phyloP scores from a whole-genome alignment of 768 basidiomycete genomes.

The Termitomyces bulborhizus region DNA sequence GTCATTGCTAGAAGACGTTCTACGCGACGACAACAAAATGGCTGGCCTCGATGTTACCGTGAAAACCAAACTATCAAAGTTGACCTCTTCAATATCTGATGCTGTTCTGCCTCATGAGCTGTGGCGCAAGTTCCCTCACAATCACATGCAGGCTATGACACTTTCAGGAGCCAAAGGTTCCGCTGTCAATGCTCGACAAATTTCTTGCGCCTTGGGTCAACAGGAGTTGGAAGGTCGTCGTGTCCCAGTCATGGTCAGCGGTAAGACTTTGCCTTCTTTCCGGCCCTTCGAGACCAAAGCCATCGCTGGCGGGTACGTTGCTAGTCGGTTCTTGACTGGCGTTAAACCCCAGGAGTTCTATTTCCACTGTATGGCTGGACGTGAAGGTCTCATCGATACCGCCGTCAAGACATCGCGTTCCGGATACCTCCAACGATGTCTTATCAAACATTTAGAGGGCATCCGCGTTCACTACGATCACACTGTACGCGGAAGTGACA shows the following conservation, averaged over 20 bases:
- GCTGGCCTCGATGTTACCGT: conserved; percentile 92
- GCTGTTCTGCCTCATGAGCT: conserved; percentile 81
- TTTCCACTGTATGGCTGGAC: conserved; percentile 99
- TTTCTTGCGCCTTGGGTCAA: conserved; percentile 96
- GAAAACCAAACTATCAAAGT: conserved; percentile 77
- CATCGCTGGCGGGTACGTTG: conserved; percentile 96
- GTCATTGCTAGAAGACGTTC: conserved; percentile 79
- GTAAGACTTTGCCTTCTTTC: conserved; percentile 97
- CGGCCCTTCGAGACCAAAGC: conserved; percentile 96
- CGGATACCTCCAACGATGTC: conserved; percentile 94
- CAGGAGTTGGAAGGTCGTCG: conserved; percentile 98
- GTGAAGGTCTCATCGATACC: conserved; percentile 98
- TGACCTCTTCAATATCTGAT: conserved; percentile 88
- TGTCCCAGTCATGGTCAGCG: conserved; percentile 98
- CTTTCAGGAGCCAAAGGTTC: conserved; percentile 97
- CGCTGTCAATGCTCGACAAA: conserved; percentile 94
- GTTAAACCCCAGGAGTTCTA: conserved; percentile 99
- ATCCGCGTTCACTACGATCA: conserved; percentile 96
- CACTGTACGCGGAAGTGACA: conserved; percentile 93
- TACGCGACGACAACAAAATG: conserved; percentile 96
- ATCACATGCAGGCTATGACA: conserved; percentile 99
- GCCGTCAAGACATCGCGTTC: conserved; percentile 99
- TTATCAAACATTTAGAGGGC: conserved; percentile 98
- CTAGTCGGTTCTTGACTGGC: conserved; percentile 97
- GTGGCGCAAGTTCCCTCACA: conserved; percentile 91